A percentile compares a stretch with the other conserved stretches of the same genome.
Conservation (phyloP, 805 yeast species). For the Blastobotrys muscicola region DNA sequence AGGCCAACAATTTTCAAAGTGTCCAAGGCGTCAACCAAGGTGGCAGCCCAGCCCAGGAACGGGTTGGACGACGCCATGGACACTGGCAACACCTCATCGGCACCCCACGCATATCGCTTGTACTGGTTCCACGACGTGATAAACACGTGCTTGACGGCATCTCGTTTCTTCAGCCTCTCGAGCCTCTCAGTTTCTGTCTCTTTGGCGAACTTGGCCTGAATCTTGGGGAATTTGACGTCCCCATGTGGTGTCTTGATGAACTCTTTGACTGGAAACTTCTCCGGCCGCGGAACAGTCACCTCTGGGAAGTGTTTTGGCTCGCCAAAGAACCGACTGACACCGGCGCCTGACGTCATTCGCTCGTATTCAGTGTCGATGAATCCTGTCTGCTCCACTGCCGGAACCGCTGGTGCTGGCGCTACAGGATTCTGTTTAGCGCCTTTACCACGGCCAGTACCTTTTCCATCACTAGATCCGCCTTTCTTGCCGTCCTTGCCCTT, state of each 20-base stretch:
- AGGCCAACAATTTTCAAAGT: slow-evolving; percentile 40
- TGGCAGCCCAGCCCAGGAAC: slow-evolving; percentile 44
- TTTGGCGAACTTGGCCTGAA: slow-evolving; percentile 15
- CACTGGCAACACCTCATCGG: slow-evolving; percentile 38
- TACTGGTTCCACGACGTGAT: slow-evolving; percentile 37
- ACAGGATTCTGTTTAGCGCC: neutral
- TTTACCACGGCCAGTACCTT: neutral
- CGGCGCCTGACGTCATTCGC: slow-evolving; percentile 11
- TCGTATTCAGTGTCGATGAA: slow-evolving; percentile 4
- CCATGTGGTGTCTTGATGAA: neutral
- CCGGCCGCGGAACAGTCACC: slow-evolving; percentile 9
- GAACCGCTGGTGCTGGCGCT: too few species aligned
- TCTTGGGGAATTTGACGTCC: slow-evolving; percentile 5
- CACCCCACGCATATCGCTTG: slow-evolving; percentile 35
- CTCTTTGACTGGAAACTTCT: slow-evolving; percentile 11
- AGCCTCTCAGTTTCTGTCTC: slow-evolving; percentile 17
- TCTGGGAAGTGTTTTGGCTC: slow-evolving; percentile 2
- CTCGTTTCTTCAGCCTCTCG: slow-evolving; percentile 21
- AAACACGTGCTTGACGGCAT: slow-evolving; percentile 31
- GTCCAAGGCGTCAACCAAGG: slow-evolving; percentile 45
- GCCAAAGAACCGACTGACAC: slow-evolving; percentile 6
- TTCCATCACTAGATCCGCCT: neutral
- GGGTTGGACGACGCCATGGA: slow-evolving; percentile 28
- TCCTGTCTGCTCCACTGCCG: neutral
- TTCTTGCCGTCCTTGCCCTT: too few species aligned